Evolutionary conservation across 345 rosid species (phyloP).

Genomic region (Carallia pectinifolia): DNA sequence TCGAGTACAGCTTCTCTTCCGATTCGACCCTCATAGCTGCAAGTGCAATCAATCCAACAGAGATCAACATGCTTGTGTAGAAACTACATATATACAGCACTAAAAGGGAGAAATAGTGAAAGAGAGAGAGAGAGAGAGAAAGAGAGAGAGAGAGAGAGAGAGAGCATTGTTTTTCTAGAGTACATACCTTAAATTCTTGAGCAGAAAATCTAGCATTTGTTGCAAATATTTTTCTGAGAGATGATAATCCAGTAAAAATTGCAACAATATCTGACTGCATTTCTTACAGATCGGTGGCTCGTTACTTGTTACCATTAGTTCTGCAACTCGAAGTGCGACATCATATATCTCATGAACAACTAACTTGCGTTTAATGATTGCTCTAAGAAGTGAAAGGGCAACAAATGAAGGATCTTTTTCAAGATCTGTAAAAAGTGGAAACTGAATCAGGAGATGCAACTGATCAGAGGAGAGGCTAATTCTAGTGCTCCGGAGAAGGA

Average conservation of each 20-base stretch:
- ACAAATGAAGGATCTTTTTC: conserved; percentile 64
- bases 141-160: neutral
- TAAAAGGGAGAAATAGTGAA: neutral
- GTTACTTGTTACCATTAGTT: conserved; percentile 86
- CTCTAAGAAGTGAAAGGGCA: conserved; percentile 74
- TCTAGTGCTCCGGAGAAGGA: conserved; percentile 54
- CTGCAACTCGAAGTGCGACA: conserved; percentile 54
- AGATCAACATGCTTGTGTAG: neutral
- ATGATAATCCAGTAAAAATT: conserved; percentile 68
- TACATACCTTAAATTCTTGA: conserved; percentile 65
- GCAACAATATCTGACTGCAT: conserved; percentile 72
- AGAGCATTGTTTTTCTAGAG: neutral
- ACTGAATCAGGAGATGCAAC: conserved; percentile 57
- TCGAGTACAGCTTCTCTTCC: conserved; percentile 93
- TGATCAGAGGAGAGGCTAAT: conserved; percentile 74
- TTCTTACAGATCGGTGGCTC: conserved; percentile 62
- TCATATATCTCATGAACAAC: conserved; percentile 89
- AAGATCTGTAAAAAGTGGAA: conserved; percentile 82
- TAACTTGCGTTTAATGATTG: conserved; percentile 71
- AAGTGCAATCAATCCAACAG: conserved; percentile 14
- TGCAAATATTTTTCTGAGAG: conserved; percentile 60
- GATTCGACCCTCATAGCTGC: conserved; percentile 75
- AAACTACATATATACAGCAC: neutral
- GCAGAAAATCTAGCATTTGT: conserved; percentile 63
- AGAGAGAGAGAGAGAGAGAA: no score